These are phyloP conservation scores for Penicillium sp. DNA, from an alignment of 2,329 filamentous ascomycete genomes.

Conservation along the genomic window DNA sequence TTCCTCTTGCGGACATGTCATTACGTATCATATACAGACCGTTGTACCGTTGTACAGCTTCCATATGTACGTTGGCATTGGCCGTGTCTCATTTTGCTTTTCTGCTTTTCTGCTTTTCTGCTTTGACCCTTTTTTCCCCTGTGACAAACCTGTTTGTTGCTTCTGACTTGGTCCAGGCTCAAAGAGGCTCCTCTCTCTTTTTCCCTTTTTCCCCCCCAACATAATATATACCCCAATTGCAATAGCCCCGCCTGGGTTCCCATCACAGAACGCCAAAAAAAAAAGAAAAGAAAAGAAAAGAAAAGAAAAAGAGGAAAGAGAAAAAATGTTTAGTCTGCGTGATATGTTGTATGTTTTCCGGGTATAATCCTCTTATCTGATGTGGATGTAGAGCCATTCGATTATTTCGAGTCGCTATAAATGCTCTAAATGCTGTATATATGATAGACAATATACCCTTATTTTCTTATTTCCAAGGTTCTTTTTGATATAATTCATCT, in stretches of 20 bases:
- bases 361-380: background rate
- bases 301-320: background rate
- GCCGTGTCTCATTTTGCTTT: too few relatives aligned
- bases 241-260: background rate
- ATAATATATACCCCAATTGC: background rate
- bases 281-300: background rate
- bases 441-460: background rate
- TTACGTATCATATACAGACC: background rate
- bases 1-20: slow-evolving; percentile 4
- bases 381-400: too few relatives aligned
- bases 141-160: slow-evolving; percentile 12
- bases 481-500: background rate
- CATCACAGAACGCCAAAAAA: background rate
- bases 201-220: background rate
- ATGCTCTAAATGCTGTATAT: too few relatives aligned
- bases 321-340: too few relatives aligned
- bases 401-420: too few relatives aligned
- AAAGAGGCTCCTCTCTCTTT: background rate
- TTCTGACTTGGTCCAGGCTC: background rate
- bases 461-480: too few relatives aligned
- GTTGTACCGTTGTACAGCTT: background rate
- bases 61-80: too few relatives aligned
- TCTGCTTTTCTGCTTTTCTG: too few relatives aligned
- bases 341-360: background rate
- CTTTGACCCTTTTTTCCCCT: background rate